These are phyloP conservation scores for Neurospora sp. DNA, from an alignment of 495 filamentous ascomycete genomes.

Conservation along the genomic window DNA sequence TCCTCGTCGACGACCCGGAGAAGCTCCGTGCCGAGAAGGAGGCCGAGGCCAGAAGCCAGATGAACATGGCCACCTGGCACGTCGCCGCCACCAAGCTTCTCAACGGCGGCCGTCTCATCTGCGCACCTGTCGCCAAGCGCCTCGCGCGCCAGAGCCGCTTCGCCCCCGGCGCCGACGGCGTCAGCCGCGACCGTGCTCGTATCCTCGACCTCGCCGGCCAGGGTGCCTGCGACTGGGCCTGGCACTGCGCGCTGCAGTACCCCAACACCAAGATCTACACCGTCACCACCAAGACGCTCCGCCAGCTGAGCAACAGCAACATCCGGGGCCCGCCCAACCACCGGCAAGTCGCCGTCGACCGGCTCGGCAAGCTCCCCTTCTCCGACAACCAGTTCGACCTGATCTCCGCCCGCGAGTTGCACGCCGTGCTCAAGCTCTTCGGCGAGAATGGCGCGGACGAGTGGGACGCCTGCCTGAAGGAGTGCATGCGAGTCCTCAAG, in stretches of 20 bases:
- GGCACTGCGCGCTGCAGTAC: constrained; percentile 78
- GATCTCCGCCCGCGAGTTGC: constrained; percentile 81
- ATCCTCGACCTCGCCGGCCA: constrained; percentile 87
- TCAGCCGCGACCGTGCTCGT: constrained; percentile 42
- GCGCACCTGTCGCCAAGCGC: constrained; percentile 58
- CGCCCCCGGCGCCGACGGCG: constrained; percentile 27
- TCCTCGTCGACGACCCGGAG: constrained; percentile 42
- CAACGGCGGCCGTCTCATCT: constrained; percentile 70
- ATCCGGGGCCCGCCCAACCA: constrained; percentile 82
- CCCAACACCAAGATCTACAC: constrained; percentile 80
- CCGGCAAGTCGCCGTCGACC: constrained; percentile 61
- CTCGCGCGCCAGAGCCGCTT: constrained; percentile 42
- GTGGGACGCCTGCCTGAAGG: constrained; percentile 72
- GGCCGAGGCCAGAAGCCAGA: constrained; percentile 64
- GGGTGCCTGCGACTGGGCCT: constrained; percentile 84
- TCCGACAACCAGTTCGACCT: constrained; percentile 82
- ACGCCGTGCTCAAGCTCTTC: constrained; percentile 64
- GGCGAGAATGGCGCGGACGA: constrained; percentile 59
- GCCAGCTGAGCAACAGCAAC: constrained; percentile 53
- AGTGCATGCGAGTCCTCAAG: constrained; percentile 84
- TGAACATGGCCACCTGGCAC: constrained; percentile 66
- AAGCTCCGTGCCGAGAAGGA: constrained; percentile 66
- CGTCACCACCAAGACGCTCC: constrained; percentile 56
- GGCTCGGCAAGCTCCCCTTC: constrained; percentile 76
- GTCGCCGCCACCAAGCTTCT: constrained; percentile 67